Conservation (phyloP, 1,139 yeast species). For the Saccharomycopsis hybrid region DNA sequence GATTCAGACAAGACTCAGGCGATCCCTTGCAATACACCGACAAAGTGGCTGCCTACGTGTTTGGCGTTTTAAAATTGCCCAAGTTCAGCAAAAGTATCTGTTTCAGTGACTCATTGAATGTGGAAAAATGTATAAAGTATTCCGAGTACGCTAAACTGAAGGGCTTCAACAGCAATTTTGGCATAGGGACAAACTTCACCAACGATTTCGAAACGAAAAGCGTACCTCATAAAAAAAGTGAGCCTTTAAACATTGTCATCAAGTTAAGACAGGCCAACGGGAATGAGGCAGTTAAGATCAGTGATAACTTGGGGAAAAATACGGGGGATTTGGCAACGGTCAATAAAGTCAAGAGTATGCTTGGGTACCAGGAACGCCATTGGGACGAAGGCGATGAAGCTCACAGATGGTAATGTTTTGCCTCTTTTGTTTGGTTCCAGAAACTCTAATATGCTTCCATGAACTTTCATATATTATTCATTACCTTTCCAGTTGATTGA, state of each 20-base stretch:
- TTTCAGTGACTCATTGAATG: constrained; percentile 81
- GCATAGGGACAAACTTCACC: constrained; percentile 91
- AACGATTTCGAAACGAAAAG: constrained; percentile 45
- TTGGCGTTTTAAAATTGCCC: constrained; percentile 47
- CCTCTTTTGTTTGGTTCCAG: too few relatives aligned
- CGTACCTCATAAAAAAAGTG: constrained; percentile 41
- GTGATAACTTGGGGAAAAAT: constrained; percentile 87
- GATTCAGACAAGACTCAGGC: constrained; percentile 98
- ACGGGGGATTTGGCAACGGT: constrained; percentile 82
- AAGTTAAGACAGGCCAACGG: constrained; percentile 72
- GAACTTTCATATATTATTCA: too few relatives aligned
- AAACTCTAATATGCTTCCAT: too few relatives aligned
- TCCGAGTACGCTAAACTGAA: constrained; percentile 55
- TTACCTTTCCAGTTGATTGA: too few relatives aligned
- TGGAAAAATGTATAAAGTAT: constrained; percentile 66
- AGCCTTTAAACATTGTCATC: constrained; percentile 88
- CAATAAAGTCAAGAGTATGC: constrained; percentile 56
- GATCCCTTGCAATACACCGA: constrained; percentile 76
- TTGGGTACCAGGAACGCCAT: constrained; percentile 65
- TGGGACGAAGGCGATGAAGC: constrained; percentile 81
- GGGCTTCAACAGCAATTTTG: constrained; percentile 74
- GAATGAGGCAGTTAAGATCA: constrained; percentile 75
- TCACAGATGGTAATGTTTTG: constrained; percentile 77
- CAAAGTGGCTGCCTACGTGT: constrained; percentile 65
- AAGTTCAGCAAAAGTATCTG: constrained; percentile 63